Evolutionary conservation across 1,284 basidiomycete genomes (phyloP).

Genomic region (Blastosporella zonata): DNA sequence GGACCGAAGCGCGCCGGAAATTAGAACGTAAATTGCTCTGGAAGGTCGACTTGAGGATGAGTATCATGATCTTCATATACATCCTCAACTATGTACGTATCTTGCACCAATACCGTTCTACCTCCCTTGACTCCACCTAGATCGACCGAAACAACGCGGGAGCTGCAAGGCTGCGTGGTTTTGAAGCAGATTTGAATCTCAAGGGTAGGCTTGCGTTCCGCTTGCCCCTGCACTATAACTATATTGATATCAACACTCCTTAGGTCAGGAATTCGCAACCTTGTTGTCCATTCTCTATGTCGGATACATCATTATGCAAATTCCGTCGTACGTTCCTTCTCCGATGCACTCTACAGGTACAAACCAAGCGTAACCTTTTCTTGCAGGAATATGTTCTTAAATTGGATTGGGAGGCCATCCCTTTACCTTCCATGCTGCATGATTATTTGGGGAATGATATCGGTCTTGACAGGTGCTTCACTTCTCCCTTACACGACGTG

Average conservation of each 20-base stretch:
- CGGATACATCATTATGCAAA: conserved; percentile 79
- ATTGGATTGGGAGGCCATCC: conserved; percentile 69
- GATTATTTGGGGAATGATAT: conserved; percentile 69
- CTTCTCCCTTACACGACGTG: neutral
- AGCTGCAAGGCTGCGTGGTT: conserved; percentile 65
- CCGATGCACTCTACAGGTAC: neutral
- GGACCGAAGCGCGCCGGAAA: conserved; percentile 36
- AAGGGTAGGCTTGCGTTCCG: conserved; percentile 33
- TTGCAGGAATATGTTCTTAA: conserved; percentile 71
- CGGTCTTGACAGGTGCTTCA: conserved; percentile 51
- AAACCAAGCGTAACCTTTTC: neutral
- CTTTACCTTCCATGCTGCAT: conserved; percentile 72
- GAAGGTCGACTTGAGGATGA: conserved; percentile 65
- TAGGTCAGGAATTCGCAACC: conserved; percentile 57
- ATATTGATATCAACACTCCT: neutral
- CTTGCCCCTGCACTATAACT: neutral
- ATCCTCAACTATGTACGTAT: conserved; percentile 59
- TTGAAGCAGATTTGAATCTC: conserved; percentile 67
- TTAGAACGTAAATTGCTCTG: conserved; percentile 53
- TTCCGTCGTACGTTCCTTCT: conserved; percentile 58
- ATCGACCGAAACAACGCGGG: conserved; percentile 68
- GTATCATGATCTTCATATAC: conserved; percentile 64
- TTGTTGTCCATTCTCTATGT: conserved; percentile 74
- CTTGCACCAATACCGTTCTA: neutral
- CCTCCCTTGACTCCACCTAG: conserved; percentile 21